Conservation (phyloP, 2,329 filamentous ascomycete genomes). For the Claviceps citrina region DNA sequence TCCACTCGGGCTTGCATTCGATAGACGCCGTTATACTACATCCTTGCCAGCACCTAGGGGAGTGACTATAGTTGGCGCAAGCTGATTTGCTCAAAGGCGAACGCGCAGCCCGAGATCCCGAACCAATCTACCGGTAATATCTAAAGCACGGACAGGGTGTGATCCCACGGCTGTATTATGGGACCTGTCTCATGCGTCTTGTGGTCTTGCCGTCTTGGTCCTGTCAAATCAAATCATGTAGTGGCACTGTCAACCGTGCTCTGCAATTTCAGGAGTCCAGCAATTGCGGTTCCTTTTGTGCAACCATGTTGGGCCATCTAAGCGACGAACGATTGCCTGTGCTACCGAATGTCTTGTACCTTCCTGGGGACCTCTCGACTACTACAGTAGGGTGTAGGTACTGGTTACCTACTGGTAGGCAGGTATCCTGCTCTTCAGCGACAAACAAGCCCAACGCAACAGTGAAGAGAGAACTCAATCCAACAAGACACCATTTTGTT, state of each 20-base stretch:
- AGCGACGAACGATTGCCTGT: background rate
- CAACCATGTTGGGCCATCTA: background rate
- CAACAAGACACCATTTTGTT: too few relatives aligned
- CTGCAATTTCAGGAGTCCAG: too few relatives aligned
- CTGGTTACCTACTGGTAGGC: background rate
- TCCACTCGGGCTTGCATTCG: background rate
- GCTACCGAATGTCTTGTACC: too few relatives aligned
- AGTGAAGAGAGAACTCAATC: too few relatives aligned
- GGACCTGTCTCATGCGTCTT: background rate
- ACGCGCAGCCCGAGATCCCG: conserved; percentile 5
- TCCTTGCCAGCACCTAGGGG: background rate
- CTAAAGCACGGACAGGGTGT: conserved; percentile 1
- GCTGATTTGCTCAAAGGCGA: conserved; percentile 6
- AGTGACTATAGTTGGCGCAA: background rate
- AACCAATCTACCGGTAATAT: conserved; percentile 7
- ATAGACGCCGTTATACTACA: background rate
- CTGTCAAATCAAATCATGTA: background rate
- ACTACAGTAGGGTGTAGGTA: too few relatives aligned
- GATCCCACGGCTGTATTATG: background rate
- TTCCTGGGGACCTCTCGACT: too few relatives aligned
- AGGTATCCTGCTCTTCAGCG: too few relatives aligned
- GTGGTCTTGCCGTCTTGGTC: background rate
- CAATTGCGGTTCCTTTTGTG: too few relatives aligned
- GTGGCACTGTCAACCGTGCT: too few relatives aligned
- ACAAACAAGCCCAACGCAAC: too few relatives aligned